phyloP scores from a whole-genome alignment of 2,329 filamentous ascomycete species.

The Pezicula neosporulosa region DNA sequence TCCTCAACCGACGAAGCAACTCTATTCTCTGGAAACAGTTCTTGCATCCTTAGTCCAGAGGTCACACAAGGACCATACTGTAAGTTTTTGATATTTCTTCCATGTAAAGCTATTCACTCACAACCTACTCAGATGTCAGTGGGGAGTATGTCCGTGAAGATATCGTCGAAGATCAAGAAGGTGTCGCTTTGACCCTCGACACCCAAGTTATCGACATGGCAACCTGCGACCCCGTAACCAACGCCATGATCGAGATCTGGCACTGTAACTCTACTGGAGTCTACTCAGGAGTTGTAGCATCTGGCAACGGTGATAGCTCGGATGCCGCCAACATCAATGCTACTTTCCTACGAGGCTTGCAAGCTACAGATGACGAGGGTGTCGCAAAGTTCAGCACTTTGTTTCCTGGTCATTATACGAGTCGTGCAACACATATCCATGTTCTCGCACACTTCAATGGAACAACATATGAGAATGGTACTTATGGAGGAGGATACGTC shows the following conservation, averaged over 20 bases:
- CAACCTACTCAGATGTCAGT: slow-evolving; percentile 28
- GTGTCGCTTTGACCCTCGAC: slow-evolving; percentile 44
- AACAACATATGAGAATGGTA: slow-evolving; percentile 18
- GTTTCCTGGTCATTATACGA: slow-evolving; percentile 39
- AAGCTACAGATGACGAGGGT: slow-evolving; percentile 35
- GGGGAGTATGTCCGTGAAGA: slow-evolving; percentile 46
- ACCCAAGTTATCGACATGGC: slow-evolving; percentile 52
- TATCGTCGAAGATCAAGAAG: slow-evolving; percentile 41
- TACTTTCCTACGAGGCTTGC: slow-evolving; percentile 36
- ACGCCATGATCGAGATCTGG: not conserved
- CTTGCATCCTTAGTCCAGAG: slow-evolving; percentile 47
- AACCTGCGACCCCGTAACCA: slow-evolving; percentile 28
- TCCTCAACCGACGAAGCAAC: slow-evolving; percentile 27
- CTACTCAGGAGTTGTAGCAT: slow-evolving; percentile 41
- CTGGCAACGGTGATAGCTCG: slow-evolving; percentile 37
- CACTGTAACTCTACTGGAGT: slow-evolving; percentile 40
- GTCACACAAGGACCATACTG: slow-evolving; percentile 52
- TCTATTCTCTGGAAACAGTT: slow-evolving; percentile 38
- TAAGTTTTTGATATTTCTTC: no score
- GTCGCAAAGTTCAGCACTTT: slow-evolving; percentile 36
- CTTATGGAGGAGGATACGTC: not conserved
- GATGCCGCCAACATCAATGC: slow-evolving; percentile 18
- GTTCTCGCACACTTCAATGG: slow-evolving; percentile 40
- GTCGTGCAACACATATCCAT: slow-evolving; percentile 44
- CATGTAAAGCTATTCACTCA: no score